A percentile compares a stretch with the other conserved stretches of the same genome.
These are phyloP conservation scores for Plantago rigida DNA, from an alignment of 305 asterid species.

Conservation along the genomic window DNA sequence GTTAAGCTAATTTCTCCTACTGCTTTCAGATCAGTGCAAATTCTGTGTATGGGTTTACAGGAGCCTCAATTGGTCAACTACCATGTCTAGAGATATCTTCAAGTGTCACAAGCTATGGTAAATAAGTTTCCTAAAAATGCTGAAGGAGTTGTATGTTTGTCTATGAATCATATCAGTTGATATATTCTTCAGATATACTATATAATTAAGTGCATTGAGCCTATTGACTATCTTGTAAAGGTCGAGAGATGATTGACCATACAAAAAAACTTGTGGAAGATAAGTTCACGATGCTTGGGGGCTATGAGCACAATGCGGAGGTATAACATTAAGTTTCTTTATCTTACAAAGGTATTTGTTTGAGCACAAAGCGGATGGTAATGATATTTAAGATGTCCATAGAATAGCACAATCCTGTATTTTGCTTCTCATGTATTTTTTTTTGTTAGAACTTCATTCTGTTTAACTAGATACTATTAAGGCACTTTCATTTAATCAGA, in stretches of 20 bases:
- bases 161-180: constrained; percentile 9
- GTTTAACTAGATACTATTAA: no score
- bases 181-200: constrained; percentile 21
- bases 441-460: no score
- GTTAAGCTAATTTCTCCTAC: constrained; percentile 31
- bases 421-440: no score
- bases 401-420: no score
- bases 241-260: constrained; percentile 99
- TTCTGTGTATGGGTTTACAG: constrained; percentile 97
- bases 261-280: constrained; percentile 93
- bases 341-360: constrained; percentile 34
- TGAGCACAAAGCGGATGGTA: neutral
- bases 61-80: constrained; percentile 93
- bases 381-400: no score
- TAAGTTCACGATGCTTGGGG: constrained; percentile 68
- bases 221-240: constrained; percentile 34
- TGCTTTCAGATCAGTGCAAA: constrained; percentile 82
- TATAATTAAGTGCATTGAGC: constrained; percentile 14
- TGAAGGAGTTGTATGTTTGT: constrained; percentile 19
- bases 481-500: no score
- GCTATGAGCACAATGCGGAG: constrained; percentile 90
- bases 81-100: constrained; percentile 99
- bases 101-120: constrained; percentile 99
- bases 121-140: constrained; percentile 21
- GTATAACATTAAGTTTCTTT: constrained; percentile 34